A percentile compares a stretch with the other conserved stretches of the same genome.
Conservation (phyloP, 805 yeast genomes). For the Wickerhamiella siamensis region DNA sequence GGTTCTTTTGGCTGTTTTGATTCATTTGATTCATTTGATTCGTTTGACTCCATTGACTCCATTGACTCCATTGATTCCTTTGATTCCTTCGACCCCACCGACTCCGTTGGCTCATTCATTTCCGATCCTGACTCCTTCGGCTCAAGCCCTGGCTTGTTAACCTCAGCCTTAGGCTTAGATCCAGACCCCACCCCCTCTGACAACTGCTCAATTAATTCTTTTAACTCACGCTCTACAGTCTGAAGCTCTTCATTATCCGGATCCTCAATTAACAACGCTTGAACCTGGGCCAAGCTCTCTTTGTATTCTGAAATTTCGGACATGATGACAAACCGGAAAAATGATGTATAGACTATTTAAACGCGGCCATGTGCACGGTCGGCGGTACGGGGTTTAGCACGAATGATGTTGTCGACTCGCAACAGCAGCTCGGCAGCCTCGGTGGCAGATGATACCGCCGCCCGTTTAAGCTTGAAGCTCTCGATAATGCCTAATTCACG, state of each 20-base stretch:
- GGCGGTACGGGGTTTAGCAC: constrained; percentile 96
- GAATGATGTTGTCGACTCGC: constrained; percentile 90
- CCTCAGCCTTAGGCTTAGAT: too few species aligned
- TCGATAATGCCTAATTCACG: constrained; percentile 87
- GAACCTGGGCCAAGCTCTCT: constrained; percentile 22
- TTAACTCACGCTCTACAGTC: constrained; percentile 20
- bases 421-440: constrained; percentile 95
- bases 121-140: constrained; percentile 1
- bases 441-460: constrained; percentile 90
- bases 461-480: constrained; percentile 77
- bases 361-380: constrained; percentile 28
- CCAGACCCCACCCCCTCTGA: too few species aligned
- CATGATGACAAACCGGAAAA: not conserved
- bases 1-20: not conserved
- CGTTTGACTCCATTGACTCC: too few species aligned
- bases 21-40: not conserved
- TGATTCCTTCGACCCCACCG: too few species aligned
- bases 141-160: too few species aligned
- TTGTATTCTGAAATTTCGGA: constrained; percentile 23
- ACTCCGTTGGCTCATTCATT: not conserved
- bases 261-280: constrained; percentile 17
- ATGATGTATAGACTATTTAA: not conserved
- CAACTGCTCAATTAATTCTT: constrained; percentile 19
- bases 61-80: not conserved
- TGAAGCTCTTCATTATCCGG: constrained; percentile 20